Base-by-base conservation (phyloP, 169 alveolate genomes). In the Plasmodium coatneyi region DNA sequence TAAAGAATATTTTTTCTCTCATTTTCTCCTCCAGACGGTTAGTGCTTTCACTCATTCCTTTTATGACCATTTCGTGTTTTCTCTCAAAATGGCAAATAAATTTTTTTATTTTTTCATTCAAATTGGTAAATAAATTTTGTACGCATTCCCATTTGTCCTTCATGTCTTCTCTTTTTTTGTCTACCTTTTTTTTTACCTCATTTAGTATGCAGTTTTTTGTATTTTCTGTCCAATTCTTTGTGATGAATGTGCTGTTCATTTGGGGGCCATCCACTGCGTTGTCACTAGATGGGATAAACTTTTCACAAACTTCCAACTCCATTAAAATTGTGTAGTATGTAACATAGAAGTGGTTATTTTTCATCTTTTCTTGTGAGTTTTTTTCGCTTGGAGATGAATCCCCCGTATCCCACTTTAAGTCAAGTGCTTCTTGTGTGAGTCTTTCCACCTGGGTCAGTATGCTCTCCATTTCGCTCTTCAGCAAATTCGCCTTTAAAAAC, bases 61-160 rank as follows among this genome's bases (percentile, higher is more conserved):
- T 74, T 14, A 52, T 60, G 5, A 22, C 56, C n/a, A 0, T 71
- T 32, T 86, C 80, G 66, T 86, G 49, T 76, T 76, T 76, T 32
- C 43, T 76, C 80, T 86, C 93, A 76, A 86, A 86, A 52, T 74
- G 34, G 19, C 10, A 74, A 25, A 54, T 86, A 56, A 86, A 86
- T 2, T 22, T 25, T 74, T 76, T 76, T 3, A 86, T 86, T 30
- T 74, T 19, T 86, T 86, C 76, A 10, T 86, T 86, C 66, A 86
- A 28, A 3, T 72, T 74, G 34, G 81, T 76, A 43, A 86, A 86
- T 19, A 56, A 7, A 46, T 86, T 72, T 86, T 86, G 79, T 25
- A 70, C 70, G 4, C n/a, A 14, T 5, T 6, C n/a, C 93, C 86
- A 86, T 30, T 74, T 86, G 14, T 74, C 80, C 36, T 46, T 34